phyloP scores from a whole-genome alignment of 129 eudicot genomes.

The Lactuca saligna region DNA sequence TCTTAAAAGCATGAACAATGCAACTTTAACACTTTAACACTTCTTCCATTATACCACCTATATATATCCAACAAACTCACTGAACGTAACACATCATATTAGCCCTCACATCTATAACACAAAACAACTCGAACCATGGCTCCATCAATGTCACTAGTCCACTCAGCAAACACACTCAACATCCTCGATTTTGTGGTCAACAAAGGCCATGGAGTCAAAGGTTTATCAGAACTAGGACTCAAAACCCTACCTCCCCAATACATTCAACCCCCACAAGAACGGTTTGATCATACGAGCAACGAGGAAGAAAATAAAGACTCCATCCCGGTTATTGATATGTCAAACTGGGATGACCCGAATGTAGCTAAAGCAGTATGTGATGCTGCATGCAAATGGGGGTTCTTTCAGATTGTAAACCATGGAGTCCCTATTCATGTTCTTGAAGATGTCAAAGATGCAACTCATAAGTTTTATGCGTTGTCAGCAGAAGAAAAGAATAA shows the following conservation, averaged over 20 bases:
- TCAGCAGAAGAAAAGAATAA: constrained; percentile 53
- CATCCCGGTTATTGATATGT: constrained; percentile 51
- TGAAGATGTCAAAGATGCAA: constrained; percentile 58
- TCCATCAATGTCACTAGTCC: constrained; percentile 17
- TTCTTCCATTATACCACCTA: not conserved
- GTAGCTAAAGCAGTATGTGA: constrained; percentile 45
- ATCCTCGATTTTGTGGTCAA: constrained; percentile 27
- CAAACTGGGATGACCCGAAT: constrained; percentile 47
- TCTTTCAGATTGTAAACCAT: constrained; percentile 65
- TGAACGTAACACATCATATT: not conserved
- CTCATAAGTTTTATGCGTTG: constrained; percentile 42
- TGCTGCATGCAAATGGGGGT: constrained; percentile 65
- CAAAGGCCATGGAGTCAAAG: constrained; percentile 53
- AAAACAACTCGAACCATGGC: constrained; percentile 18
- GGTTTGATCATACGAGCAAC: constrained; percentile 19
- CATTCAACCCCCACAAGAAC: constrained; percentile 49
- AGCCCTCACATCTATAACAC: not conserved
- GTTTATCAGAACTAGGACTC: constrained; percentile 46
- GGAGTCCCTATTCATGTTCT: constrained; percentile 56
- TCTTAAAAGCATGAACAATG: constrained; percentile 19
- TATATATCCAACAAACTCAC: constrained; percentile 16
- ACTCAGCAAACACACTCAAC: constrained; percentile 13
- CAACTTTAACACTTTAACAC: constrained; percentile 2
- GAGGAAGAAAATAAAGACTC: constrained; percentile 15
- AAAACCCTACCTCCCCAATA: constrained; percentile 36